These are phyloP conservation scores for Buxus sempervirens DNA, from an alignment of 164 flowering plant species.

Conservation along the genomic window DNA sequence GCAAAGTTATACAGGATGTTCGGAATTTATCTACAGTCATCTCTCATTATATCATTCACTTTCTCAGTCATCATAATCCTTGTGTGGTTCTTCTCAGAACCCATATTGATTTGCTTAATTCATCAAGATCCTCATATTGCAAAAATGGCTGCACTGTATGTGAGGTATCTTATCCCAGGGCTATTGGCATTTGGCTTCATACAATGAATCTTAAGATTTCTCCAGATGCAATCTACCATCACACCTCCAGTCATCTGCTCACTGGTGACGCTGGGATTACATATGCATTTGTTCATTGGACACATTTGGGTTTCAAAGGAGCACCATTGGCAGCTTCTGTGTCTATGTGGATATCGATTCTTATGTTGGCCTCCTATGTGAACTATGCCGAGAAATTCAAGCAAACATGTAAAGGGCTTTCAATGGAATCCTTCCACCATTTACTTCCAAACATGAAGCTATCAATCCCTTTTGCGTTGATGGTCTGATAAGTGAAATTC, in stretches of 20 bases:
- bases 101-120: too few species aligned
- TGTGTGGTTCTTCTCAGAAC: too few species aligned
- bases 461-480: slow-evolving; percentile 85
- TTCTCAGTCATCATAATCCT: slow-evolving; percentile 48
- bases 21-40: slow-evolving; percentile 83
- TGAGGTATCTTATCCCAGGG: slow-evolving; percentile 58
- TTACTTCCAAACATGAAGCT: slow-evolving; percentile 51
- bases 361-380: slow-evolving; percentile 57
- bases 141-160: slow-evolving; percentile 51
- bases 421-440: slow-evolving; percentile 45
- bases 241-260: slow-evolving; percentile 62
- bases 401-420: slow-evolving; percentile 73
- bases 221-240: slow-evolving; percentile 70
- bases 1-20: too few species aligned
- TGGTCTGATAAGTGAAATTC: slow-evolving; percentile 67
- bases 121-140: too few species aligned
- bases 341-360: slow-evolving; percentile 65
- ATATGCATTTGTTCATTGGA: too few species aligned
- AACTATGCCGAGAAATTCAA: slow-evolving; percentile 36
- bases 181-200: too few species aligned
- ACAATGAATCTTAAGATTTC: slow-evolving; percentile 73
- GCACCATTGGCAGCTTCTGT: slow-evolving; percentile 71
- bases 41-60: slow-evolving; percentile 54
- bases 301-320: slow-evolving; percentile 59
- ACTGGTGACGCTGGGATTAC: slow-evolving; percentile 44